Evolutionary conservation across 108 stramenopile species (phyloP).

Genomic region (Conticribra weissflogii): DNA sequence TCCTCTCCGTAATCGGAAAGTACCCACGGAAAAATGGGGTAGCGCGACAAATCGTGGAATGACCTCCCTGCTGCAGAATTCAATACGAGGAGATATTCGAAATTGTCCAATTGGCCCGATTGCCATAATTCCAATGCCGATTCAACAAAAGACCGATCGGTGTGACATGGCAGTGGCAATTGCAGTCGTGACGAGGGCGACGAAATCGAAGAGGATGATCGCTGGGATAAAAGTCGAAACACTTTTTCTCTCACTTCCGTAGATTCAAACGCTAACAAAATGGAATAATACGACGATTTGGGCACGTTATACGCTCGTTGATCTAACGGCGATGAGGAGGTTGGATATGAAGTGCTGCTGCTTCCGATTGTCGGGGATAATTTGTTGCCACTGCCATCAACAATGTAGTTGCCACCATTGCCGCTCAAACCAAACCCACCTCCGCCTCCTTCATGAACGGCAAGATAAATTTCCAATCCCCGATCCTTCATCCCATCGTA

Average conservation of each 20-base stretch:
- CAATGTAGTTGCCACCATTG: too few relatives aligned
- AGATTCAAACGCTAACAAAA: slow-evolving; percentile 71
- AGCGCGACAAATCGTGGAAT: slow-evolving; percentile 94
- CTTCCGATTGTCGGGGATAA: too few relatives aligned
- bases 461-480: slow-evolving; percentile 78
- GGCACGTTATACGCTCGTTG: not conserved
- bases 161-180: slow-evolving; percentile 61
- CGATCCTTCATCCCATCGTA: slow-evolving; percentile 79
- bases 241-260: slow-evolving; percentile 76
- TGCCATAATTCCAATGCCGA: slow-evolving; percentile 73
- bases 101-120: slow-evolving; percentile 78
- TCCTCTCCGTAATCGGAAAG: slow-evolving; percentile 80
- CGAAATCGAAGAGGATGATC: slow-evolving; percentile 5
- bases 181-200: not conserved
- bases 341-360: too few relatives aligned
- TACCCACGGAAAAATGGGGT: slow-evolving; percentile 99
- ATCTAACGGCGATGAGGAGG: not conserved
- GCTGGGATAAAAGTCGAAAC: slow-evolving; percentile 56
- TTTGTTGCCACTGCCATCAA: too few relatives aligned
- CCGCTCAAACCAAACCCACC: too few relatives aligned
- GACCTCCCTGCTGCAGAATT: slow-evolving; percentile 95
- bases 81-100: slow-evolving; percentile 93
- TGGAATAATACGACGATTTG: slow-evolving; percentile 37
- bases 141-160: slow-evolving; percentile 79
- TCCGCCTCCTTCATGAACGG: slow-evolving; percentile 41